Base-by-base conservation (phyloP, 2,329 filamentous ascomycete species). In the Trematosphaeria pertusa region DNA sequence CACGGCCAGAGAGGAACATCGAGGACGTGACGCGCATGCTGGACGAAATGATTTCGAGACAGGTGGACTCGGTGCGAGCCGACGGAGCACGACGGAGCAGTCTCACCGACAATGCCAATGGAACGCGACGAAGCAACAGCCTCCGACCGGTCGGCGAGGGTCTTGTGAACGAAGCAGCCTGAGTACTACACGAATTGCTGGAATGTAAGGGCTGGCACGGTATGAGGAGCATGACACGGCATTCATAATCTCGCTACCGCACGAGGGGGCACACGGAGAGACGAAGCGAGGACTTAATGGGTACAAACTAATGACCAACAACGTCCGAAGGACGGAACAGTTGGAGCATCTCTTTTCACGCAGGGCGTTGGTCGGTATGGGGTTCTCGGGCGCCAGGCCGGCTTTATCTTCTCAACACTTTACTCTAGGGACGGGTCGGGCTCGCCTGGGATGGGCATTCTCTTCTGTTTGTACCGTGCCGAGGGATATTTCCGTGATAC, bases 31-130 rank as follows among this genome's bases (percentile, higher is more conserved):
- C 89, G 58, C 85, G 86, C 62, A 91, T 97, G 76, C 81, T 97
- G 19, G 93, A 97, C 63, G 91, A 96, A 73, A 97, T 97, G 93
- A 94, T 97, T 49, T 88, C 91, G 67, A 89, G 94, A 65, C 85
- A 88, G 47, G 88, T 94, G 37, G 89, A 94, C 60, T 88, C 92
- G 65, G 89, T 93, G 65, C 85, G 90, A 45, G 88, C 95, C 42
- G 88, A 61, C 81, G 58, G 59, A 28, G 24, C 24, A 12, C 37
- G 67, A 42, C 62, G 63, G 10, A 56, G 50, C 48, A 70, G 65
- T 46, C 50, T 65, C n/a, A 50, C 61, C 5, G 53, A 52, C 81
- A 22, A 42, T 28, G 41, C 87, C 88, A 26, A 90, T 86, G 62
- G 81, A 91, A 28, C 81, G 85, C 22, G 62, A 32, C 40, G 43